Percentiles rank a stretch among this genome's conserved stretches.
Evolutionary conservation across 2,329 filamentous ascomycete species (phyloP).

Genomic region (Beauveria varroae): DNA sequence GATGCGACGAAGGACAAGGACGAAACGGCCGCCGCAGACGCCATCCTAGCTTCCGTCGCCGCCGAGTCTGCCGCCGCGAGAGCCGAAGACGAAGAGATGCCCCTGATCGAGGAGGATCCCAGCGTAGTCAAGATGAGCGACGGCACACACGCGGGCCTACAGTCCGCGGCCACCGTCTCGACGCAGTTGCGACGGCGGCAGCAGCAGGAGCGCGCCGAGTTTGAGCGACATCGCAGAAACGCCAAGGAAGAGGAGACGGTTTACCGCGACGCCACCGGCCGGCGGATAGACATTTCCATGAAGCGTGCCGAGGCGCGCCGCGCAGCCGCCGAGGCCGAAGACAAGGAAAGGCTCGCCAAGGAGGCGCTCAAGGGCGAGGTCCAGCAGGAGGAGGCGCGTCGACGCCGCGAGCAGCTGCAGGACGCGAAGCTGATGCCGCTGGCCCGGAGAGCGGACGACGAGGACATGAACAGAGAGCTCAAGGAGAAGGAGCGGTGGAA

Average conservation of each 20-base stretch:
- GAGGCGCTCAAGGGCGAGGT: constrained; percentile 78
- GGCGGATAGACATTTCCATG: constrained; percentile 90
- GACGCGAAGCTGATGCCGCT: constrained; percentile 79
- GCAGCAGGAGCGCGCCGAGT: constrained; percentile 51
- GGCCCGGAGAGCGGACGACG: constrained; percentile 76
- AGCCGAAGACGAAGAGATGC: constrained; percentile 41
- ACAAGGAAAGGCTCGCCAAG: constrained; percentile 59
- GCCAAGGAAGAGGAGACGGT: constrained; percentile 68
- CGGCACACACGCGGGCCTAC: constrained; percentile 79
- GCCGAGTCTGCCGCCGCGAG: constrained; percentile 53
- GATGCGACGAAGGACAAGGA: constrained; percentile 22
- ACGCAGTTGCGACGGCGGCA: constrained; percentile 60
- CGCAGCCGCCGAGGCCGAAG: constrained; percentile 56
- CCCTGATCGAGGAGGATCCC: constrained; percentile 36
- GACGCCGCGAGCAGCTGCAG: constrained; percentile 58
- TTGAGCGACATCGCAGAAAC: constrained; percentile 35
- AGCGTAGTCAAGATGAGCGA: constrained; percentile 68
- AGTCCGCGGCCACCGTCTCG: constrained; percentile 72
- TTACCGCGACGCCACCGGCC: constrained; percentile 88
- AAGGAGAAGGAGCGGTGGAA: constrained; percentile 78
- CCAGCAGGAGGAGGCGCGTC: constrained; percentile 61
- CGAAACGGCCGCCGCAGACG: constrained; percentile 60
- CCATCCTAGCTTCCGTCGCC: constrained; percentile 66
- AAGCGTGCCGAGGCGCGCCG: constrained; percentile 79
- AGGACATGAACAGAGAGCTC: constrained; percentile 75